These are phyloP conservation scores for Thelonectria blattea DNA, from an alignment of 2,329 filamentous ascomycete genomes.

Conservation along the genomic window DNA sequence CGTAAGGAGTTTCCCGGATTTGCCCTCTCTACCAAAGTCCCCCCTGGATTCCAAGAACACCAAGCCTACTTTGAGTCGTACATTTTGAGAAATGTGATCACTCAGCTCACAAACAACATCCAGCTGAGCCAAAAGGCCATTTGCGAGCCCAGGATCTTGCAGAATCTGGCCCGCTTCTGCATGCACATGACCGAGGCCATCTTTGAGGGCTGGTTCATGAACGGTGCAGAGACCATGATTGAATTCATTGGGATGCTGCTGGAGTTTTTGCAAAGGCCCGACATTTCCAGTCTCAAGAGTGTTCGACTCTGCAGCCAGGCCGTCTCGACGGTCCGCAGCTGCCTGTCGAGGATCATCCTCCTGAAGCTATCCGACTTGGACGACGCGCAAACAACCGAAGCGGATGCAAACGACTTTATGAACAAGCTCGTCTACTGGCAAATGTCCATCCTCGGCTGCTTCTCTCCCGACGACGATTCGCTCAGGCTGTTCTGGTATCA, in stretches of 20 bases:
- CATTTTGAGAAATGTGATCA: constrained; percentile 76
- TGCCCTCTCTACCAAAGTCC: constrained; percentile 82
- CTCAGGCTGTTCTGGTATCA: constrained; percentile 90
- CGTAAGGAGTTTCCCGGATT: constrained; percentile 93
- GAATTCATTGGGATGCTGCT: constrained; percentile 86
- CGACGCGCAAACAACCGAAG: constrained; percentile 62
- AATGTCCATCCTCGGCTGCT: constrained; percentile 80
- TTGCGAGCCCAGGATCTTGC: constrained; percentile 81
- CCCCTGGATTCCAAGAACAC: constrained; percentile 91
- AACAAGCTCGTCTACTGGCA: constrained; percentile 95
- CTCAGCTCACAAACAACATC: constrained; percentile 72
- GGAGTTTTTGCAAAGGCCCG: constrained; percentile 87
- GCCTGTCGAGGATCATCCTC: constrained; percentile 79
- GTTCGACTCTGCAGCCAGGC: constrained; percentile 91
- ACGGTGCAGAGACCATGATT: constrained; percentile 81
- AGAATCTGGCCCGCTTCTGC: constrained; percentile 83
- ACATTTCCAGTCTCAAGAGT: constrained; percentile 80
- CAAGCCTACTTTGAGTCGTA: constrained; percentile 96
- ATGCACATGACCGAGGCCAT: constrained; percentile 86
- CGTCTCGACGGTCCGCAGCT: constrained; percentile 74
- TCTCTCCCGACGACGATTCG: constrained; percentile 80
- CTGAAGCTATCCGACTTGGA: constrained; percentile 85
- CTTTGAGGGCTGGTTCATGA: constrained; percentile 95
- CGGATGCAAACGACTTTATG: constrained; percentile 74
- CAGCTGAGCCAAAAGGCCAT: constrained; percentile 75